Percentiles rank a stretch among this genome's conserved stretches.
Conservation (phyloP, 768 basidiomycete species). For the Lentinula lateritia region DNA sequence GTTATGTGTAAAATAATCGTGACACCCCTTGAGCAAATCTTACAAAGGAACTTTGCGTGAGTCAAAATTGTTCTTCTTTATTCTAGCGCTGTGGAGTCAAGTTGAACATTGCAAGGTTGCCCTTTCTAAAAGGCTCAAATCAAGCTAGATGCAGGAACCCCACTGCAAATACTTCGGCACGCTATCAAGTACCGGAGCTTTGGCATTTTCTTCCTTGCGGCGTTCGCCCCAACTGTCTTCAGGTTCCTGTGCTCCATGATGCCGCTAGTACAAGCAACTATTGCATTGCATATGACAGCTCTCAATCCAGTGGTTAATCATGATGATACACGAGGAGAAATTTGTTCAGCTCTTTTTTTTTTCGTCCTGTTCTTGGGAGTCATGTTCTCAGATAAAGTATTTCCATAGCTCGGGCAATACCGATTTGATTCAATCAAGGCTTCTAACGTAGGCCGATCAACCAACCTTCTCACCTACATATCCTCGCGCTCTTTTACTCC, state of each 20-base stretch:
- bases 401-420: neutral
- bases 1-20: neutral
- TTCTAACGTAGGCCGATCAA: neutral
- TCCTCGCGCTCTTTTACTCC: too few species aligned
- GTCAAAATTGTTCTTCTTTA: neutral
- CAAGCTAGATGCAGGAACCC: neutral
- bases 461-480: neutral
- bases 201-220: neutral
- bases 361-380: neutral
- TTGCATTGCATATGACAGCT: too few species aligned
- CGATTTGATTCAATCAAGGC: neutral
- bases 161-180: too few species aligned
- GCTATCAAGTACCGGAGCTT: neutral
- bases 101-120: too few species aligned
- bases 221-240: neutral
- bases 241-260: too few species aligned
- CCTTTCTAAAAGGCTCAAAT: neutral
- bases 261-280: too few species aligned
- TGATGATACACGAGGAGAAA: too few species aligned
- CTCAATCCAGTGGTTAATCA: too few species aligned
- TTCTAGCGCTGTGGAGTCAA: neutral
- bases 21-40: neutral
- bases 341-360: neutral
- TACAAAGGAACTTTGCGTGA: neutral
- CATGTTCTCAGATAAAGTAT: neutral